Evolutionary conservation across 352 stramenopile species (phyloP).

Genomic region (Phytophthora crassamura): DNA sequence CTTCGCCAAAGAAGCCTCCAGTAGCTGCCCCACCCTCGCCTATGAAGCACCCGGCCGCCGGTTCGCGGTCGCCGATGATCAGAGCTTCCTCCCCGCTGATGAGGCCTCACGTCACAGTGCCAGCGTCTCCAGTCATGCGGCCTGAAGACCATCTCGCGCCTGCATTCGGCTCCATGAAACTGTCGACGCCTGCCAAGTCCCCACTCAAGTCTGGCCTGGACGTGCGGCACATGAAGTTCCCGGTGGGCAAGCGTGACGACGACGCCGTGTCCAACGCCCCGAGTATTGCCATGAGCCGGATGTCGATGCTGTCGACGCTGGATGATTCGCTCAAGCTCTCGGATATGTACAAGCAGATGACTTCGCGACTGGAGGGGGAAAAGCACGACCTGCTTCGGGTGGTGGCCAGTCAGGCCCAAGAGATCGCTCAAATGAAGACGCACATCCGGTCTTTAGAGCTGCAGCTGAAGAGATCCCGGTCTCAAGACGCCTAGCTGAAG

Average conservation of each 20-base stretch:
- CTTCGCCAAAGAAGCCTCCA: slow-evolving; percentile 14
- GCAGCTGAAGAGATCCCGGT: slow-evolving; percentile 52
- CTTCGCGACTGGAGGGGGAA: slow-evolving; percentile 70
- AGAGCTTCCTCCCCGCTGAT: slow-evolving; percentile 13
- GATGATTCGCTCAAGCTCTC: slow-evolving; percentile 72
- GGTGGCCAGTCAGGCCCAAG: slow-evolving; percentile 66
- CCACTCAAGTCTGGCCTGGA: slow-evolving; percentile 31
- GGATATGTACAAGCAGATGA: slow-evolving; percentile 89
- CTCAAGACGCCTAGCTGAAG: slow-evolving; percentile 35
- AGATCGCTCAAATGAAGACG: slow-evolving; percentile 81
- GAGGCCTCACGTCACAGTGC: slow-evolving; percentile 21
- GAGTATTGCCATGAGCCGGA: slow-evolving; percentile 40
- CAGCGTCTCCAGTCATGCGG: slow-evolving; percentile 25
- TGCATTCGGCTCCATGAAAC: slow-evolving; percentile 27
- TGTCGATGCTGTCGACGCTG: slow-evolving; percentile 53
- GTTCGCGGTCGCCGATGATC: slow-evolving; percentile 6
- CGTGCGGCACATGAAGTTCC: slow-evolving; percentile 34
- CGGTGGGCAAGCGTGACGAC: slow-evolving; percentile 35
- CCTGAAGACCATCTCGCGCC: slow-evolving; percentile 26
- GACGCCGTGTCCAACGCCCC: slow-evolving; percentile 40
- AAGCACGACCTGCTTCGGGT: slow-evolving; percentile 81
- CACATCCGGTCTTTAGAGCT: slow-evolving; percentile 77
- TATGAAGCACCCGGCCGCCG: slow-evolving; percentile 13
- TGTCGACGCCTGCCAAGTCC: slow-evolving; percentile 27
- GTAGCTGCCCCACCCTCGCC: slow-evolving; percentile 4